Base-by-base conservation (phyloP, 108 stramenopile species). In the Skeletonema menzelii region DNA sequence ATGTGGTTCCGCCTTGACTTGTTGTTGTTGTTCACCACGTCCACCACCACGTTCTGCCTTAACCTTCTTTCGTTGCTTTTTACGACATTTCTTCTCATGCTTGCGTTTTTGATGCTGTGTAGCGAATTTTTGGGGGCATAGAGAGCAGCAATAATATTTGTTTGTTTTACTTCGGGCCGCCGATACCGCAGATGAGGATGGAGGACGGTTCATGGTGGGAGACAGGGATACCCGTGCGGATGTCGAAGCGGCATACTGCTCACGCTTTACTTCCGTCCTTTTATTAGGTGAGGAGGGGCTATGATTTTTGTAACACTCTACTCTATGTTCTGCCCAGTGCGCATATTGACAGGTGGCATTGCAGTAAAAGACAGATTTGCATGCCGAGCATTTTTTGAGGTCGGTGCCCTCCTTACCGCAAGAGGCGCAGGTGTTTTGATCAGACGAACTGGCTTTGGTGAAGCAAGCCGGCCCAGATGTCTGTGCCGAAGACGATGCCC, bases 211-310 rank as follows among this genome's bases (percentile, higher is more conserved):
- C 49, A 22, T 53, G 1, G 19, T 53, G 49, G 49, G 49, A 8
- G 49, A 53, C 49, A 53, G 4, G 49, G 49, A 53, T 53, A 53
- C 49, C 49, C 49, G 19, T 53, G 49, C 49, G 22, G 49, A 22
- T n/a, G 49, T 24, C 5, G 49, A 53, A 0, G 49, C 8, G 19
- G 22, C 49, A 22, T 53, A 53, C 8, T 53, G 19, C 10, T 53
- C 49, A 8, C 49, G 49, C 49, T 53, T 53, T 22, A 53, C 49
- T 3, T 2, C 15, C 5, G 49, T 22, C 22, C 4, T 19, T 17
- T 3, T 20, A 19, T n/a, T n/a, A n/a, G n/a, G n/a, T n/a, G 31
- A 4, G 7, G 7, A 32, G 31, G 31, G 31, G 31, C 46, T 20
- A 47, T 13, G 14, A n/a, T 15, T 42, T 42, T 42, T 53, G 0